Conservation (phyloP, 495 filamentous ascomycete species). For the Aspergillus cristatus region DNA sequence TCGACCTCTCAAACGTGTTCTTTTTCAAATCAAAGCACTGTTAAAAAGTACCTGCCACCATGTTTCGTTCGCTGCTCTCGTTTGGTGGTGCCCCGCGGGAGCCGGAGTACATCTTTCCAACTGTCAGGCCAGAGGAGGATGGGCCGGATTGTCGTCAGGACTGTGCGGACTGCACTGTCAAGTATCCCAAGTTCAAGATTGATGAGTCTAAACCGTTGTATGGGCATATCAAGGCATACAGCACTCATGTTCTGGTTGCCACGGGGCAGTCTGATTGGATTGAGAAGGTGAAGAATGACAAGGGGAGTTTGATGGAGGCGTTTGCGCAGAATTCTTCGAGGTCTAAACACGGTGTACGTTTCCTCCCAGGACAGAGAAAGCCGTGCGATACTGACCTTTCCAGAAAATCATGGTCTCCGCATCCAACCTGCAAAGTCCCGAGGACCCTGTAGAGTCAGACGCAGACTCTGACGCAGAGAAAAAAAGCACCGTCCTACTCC, state of each 20-base stretch:
- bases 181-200: conserved; percentile 65
- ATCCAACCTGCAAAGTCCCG: conserved; percentile 57
- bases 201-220: conserved; percentile 70
- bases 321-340: conserved; percentile 48
- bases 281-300: conserved; percentile 72
- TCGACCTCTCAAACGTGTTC: too few relatives aligned
- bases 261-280: conserved; percentile 93
- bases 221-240: conserved; percentile 76
- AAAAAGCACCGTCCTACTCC: conserved; percentile 59
- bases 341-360: conserved; percentile 63
- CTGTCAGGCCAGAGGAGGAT: conserved; percentile 59
- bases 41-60: conserved; percentile 2
- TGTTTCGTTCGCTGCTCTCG: conserved; percentile 31
- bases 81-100: conserved; percentile 13
- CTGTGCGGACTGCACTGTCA: conserved; percentile 68
- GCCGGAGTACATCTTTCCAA: conserved; percentile 31
- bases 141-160: conserved; percentile 80
- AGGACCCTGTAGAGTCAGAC: conserved; percentile 7
- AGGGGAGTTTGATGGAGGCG: conserved; percentile 87
- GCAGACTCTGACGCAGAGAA: conserved; percentile 42
- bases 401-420: conserved; percentile 86
- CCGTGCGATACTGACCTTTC: background rate
- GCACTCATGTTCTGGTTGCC: conserved; percentile 79
- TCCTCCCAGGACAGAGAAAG: background rate
- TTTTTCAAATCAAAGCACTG: too few relatives aligned